A percentile compares a stretch with the other conserved stretches of the same genome.
phyloP scores from a whole-genome alignment of 305 asterid genomes.

The Fraxinus floribunda region DNA sequence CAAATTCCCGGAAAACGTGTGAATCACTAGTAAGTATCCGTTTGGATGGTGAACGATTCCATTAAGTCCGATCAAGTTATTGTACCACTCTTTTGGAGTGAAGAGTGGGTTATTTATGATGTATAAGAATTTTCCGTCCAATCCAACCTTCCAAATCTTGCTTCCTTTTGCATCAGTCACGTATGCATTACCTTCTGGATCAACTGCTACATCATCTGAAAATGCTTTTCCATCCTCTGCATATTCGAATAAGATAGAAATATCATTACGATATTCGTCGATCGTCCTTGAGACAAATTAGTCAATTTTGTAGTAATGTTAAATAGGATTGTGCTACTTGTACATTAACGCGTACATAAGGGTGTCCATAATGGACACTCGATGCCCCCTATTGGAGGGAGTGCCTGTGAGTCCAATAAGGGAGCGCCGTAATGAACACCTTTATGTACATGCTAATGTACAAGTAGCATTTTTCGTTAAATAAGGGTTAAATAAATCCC shows the following conservation, averaged over 20 bases:
- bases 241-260: background rate
- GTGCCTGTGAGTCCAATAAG: too few species aligned
- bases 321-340: too few species aligned
- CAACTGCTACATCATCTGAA: conserved; percentile 85
- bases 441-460: too few species aligned
- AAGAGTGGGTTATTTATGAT: conserved; percentile 64
- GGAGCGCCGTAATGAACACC: too few species aligned
- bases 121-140: conserved; percentile 46
- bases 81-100: conserved; percentile 64
- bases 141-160: conserved; percentile 81
- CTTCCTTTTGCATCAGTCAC: conserved; percentile 66
- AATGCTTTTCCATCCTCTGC: conserved; percentile 67
- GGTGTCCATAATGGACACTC: too few species aligned
- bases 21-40: conserved; percentile 68
- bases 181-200: conserved; percentile 70
- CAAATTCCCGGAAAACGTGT: conserved; percentile 68
- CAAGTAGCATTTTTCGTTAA: too few species aligned
- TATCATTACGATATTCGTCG: background rate
- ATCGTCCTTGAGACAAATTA: background rate
- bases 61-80: conserved; percentile 55
- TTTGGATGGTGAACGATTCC: conserved; percentile 90
- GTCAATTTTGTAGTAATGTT: background rate
- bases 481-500: background rate
- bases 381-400: too few species aligned
- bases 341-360: too few species aligned